Percentiles rank a stretch among this genome's conserved stretches.
phyloP scores from a whole-genome alignment of 441 rosid genomes.

The Capsella rubella region DNA sequence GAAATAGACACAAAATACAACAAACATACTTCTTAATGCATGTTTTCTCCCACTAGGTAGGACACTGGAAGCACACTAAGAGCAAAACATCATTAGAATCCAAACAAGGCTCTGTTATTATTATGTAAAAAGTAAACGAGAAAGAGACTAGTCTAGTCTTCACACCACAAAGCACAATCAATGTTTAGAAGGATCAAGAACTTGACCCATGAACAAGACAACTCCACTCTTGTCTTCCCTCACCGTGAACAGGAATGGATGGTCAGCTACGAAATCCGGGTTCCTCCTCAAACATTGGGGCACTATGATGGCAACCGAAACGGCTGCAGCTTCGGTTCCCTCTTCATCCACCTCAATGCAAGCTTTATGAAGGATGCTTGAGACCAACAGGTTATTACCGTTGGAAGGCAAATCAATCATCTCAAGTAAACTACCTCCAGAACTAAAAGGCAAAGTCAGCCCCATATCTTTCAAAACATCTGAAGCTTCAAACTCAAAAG shows the following conservation, averaged over 20 bases:
- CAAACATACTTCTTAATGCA: background rate
- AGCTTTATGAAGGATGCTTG: conserved; percentile 66
- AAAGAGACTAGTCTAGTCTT: background rate
- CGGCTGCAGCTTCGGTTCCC: conserved; percentile 79
- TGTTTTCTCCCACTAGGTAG: background rate
- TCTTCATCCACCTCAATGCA: conserved; percentile 81
- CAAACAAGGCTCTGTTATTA: background rate
- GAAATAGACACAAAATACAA: background rate
- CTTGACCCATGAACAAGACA: conserved; percentile 68
- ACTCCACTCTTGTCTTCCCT: conserved; percentile 69
- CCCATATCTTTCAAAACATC: conserved; percentile 60
- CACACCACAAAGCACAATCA: background rate
- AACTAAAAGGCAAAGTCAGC: conserved; percentile 53
- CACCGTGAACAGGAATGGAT: conserved; percentile 71
- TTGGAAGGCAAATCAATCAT: conserved; percentile 60
- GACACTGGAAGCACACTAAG: background rate
- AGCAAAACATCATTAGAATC: background rate
- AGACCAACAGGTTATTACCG: conserved; percentile 50
- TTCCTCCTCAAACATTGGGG: conserved; percentile 9
- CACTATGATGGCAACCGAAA: conserved; percentile 43
- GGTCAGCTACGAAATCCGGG: conserved; percentile 70
- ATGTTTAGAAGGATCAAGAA: conserved; percentile 56
- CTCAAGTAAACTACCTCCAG: conserved; percentile 62
- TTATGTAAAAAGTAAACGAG: background rate
- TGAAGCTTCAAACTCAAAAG: conserved; percentile 64